phyloP scores from a whole-genome alignment of 345 rosid genomes.

The Bruguiera sexangula region DNA sequence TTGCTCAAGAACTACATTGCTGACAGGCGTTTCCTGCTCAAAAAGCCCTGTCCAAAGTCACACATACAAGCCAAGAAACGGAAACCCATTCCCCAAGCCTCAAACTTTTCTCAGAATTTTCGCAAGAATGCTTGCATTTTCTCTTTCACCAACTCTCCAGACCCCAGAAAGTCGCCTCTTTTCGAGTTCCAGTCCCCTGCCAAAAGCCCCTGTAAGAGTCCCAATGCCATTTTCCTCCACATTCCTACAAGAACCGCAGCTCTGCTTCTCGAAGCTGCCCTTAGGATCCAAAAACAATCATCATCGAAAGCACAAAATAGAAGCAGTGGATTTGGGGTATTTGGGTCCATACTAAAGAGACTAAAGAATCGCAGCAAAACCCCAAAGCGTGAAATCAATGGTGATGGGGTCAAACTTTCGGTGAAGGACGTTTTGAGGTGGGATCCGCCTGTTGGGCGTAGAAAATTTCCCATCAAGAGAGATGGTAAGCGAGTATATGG shows the following conservation, averaged over 20 bases:
- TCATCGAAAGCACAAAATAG: conserved; percentile 28
- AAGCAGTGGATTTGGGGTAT: conserved; percentile 43
- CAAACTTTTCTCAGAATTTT: conserved; percentile 45
- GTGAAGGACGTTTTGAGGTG: conserved; percentile 49
- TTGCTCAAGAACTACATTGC: conserved; percentile 60
- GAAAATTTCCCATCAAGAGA: conserved; percentile 20
- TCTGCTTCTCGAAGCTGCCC: conserved; percentile 74
- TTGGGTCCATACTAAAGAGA: conserved; percentile 65
- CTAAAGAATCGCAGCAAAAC: conserved; percentile 36
- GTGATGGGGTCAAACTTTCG: conserved; percentile 27
- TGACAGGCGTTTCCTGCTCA: conserved; percentile 47
- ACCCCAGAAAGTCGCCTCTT: conserved; percentile 68
- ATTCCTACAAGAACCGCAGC: conserved; percentile 69
- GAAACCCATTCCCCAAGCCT: conserved; percentile 46
- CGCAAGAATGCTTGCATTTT: conserved; percentile 70
- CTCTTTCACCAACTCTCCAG: conserved; percentile 57
- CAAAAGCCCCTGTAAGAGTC: conserved; percentile 40
- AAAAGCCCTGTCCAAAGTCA: conserved; percentile 23
- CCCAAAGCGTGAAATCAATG: conserved; percentile 30
- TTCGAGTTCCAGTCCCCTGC: conserved; percentile 55
- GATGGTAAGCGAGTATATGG: conserved; percentile 6
- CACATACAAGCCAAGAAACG: conserved; percentile 54
- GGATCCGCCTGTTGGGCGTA: conserved; percentile 48
- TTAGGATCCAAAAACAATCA: conserved; percentile 60
- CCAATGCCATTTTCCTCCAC: conserved; percentile 53